These are phyloP conservation scores for Lentinula edodes DNA, from an alignment of 768 basidiomycete species.

Conservation along the genomic window DNA sequence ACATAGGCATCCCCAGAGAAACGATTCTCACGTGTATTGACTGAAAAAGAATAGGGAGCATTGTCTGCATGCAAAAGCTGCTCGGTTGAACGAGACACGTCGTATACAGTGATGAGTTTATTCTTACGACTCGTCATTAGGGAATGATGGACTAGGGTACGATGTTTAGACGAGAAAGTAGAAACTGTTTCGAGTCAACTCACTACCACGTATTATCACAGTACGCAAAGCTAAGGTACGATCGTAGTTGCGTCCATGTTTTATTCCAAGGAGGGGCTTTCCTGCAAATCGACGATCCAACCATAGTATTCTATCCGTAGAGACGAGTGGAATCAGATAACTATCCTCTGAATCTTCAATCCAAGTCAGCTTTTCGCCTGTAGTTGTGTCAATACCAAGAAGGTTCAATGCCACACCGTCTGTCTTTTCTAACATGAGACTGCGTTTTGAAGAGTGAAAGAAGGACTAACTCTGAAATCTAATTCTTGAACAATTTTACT, in stretches of 20 bases:
- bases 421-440: conserved; percentile 20
- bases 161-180: background rate
- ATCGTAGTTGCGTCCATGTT: conserved; percentile 58
- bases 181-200: conserved; percentile 5
- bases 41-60: conserved; percentile 31
- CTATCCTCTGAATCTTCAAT: conserved; percentile 39
- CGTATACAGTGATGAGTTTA: conserved; percentile 56
- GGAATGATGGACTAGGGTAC: conserved; percentile 39
- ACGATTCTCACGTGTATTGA: background rate
- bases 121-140: conserved; percentile 58
- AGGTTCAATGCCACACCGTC: conserved; percentile 20
- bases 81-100: conserved; percentile 40
- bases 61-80: conserved; percentile 38
- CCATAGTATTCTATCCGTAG: conserved; percentile 65
- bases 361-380: conserved; percentile 43
- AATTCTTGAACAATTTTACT: conserved; percentile 34
- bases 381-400: conserved; percentile 25
- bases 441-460: background rate
- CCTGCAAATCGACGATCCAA: conserved; percentile 56
- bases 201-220: conserved; percentile 27
- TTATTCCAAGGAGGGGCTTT: conserved; percentile 55
- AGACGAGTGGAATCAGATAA: conserved; percentile 45
- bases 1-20: conserved; percentile 27
- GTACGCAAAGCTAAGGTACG: conserved; percentile 45
- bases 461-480: conserved; percentile 51